These are phyloP conservation scores for Penicillium robsamsonii DNA, from an alignment of 495 filamentous ascomycete genomes.

Conservation along the genomic window DNA sequence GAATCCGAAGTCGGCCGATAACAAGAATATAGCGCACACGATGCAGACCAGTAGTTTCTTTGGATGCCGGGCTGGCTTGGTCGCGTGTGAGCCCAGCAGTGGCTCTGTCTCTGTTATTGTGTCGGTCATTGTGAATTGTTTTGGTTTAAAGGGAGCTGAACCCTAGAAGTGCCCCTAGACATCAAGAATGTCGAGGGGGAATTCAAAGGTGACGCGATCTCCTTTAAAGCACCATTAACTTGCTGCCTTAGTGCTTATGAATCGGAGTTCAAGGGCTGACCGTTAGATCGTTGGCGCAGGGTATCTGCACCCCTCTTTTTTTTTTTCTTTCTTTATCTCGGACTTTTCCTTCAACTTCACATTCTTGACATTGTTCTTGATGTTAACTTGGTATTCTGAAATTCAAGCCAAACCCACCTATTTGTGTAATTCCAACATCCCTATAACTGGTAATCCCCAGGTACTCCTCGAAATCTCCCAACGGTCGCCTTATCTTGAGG, in stretches of 20 bases:
- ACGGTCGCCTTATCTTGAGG: not conserved
- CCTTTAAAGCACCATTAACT: not conserved
- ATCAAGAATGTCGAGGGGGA: not conserved
- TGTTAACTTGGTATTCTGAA: not conserved
- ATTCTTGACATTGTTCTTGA: not conserved
- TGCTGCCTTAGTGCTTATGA: not conserved
- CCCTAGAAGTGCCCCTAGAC: not conserved
- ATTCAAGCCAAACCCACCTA: not conserved
- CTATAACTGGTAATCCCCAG: no score
- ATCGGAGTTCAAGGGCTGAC: not conserved
- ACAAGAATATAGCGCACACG: conserved; percentile 18
- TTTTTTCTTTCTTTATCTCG: not conserved
- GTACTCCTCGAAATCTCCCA: no score
- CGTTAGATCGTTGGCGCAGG: not conserved
- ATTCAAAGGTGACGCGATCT: not conserved
- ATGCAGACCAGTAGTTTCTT: conserved; percentile 23
- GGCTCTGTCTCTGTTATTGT: conserved; percentile 1
- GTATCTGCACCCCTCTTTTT: not conserved
- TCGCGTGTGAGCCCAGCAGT: not conserved
- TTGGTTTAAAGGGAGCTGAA: not conserved
- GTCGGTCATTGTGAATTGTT: not conserved
- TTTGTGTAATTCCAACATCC: not conserved
- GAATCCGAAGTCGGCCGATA: conserved; percentile 29
- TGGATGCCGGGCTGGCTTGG: not conserved
- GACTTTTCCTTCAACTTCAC: not conserved